These are phyloP conservation scores for Aspergillus ochraceus DNA, from an alignment of 2,329 filamentous ascomycete species.

Conservation along the genomic window DNA sequence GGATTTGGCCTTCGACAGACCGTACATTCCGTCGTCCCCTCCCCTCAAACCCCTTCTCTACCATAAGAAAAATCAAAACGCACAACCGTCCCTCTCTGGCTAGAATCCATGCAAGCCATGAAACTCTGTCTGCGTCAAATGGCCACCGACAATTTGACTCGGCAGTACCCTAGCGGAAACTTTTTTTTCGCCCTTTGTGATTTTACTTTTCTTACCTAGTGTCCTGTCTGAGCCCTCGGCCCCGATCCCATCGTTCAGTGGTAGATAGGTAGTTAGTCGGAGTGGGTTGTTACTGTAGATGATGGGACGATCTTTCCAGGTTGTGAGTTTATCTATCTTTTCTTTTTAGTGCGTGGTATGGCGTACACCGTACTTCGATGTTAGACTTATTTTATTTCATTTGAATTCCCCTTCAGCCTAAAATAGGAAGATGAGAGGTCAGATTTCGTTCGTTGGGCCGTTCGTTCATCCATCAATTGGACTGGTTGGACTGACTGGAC, in stretches of 20 bases:
- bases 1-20: neutral
- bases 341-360: neutral
- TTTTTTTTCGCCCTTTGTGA: slow-evolving; percentile 10
- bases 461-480: neutral
- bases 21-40: neutral
- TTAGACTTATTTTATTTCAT: neutral
- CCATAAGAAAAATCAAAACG: neutral
- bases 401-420: neutral
- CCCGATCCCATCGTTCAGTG: neutral
- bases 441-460: neutral
- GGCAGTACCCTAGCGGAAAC: slow-evolving; percentile 12
- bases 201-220: neutral
- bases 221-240: neutral
- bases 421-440: neutral
- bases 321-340: neutral
- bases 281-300: neutral
- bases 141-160: slow-evolving; percentile 11
- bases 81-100: slow-evolving; percentile 6
- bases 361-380: neutral
- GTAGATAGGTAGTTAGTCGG: too few relatives aligned
- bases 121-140: slow-evolving; percentile 14
- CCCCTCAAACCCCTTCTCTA: neutral
- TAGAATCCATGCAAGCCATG: slow-evolving; percentile 19
- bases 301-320: neutral
- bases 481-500: too few relatives aligned